Conservation (phyloP, 1,139 yeast species). For the Hyphopichia burtonii region DNA sequence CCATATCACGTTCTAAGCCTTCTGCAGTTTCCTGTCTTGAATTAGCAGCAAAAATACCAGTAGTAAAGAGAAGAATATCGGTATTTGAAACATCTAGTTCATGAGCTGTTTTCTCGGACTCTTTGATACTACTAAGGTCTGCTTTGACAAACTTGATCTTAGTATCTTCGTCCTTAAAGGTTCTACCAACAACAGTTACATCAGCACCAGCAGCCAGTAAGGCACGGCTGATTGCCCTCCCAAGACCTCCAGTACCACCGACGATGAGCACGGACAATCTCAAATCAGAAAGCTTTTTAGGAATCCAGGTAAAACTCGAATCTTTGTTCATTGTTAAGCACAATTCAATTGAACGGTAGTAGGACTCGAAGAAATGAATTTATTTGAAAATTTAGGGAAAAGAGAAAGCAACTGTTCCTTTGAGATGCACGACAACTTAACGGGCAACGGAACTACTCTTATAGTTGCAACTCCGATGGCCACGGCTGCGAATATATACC, state of each 20-base stretch:
- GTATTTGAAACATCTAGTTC: conserved; percentile 15
- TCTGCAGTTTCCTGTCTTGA: conserved; percentile 26
- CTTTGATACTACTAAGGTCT: conserved; percentile 25
- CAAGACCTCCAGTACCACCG: conserved; percentile 40
- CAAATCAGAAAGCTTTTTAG: not conserved
- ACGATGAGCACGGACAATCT: conserved; percentile 21
- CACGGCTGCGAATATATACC: no score
- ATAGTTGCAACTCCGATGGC: no score
- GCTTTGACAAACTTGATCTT: conserved; percentile 27
- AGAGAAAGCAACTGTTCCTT: no score
- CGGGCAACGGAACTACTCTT: no score
- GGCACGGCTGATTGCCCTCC: conserved; percentile 23
- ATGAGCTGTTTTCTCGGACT: conserved; percentile 18
- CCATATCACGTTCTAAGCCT: conserved; percentile 34
- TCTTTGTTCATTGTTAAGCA: conserved; percentile 1
- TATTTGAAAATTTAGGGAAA: no score
- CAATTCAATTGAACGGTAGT: no score
- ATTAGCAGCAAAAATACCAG: conserved; percentile 32
- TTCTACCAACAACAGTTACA: conserved; percentile 33
- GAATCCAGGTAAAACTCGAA: not conserved
- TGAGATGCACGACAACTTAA: no score
- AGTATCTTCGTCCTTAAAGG: conserved; percentile 23
- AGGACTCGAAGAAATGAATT: no score
- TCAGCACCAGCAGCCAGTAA: conserved; percentile 23
- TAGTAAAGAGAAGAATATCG: conserved; percentile 28